A percentile compares a stretch with the other conserved stretches of the same genome.
Evolutionary conservation across 1,284 basidiomycete genomes (phyloP).

Genomic region (Ustilago bromivora): DNA sequence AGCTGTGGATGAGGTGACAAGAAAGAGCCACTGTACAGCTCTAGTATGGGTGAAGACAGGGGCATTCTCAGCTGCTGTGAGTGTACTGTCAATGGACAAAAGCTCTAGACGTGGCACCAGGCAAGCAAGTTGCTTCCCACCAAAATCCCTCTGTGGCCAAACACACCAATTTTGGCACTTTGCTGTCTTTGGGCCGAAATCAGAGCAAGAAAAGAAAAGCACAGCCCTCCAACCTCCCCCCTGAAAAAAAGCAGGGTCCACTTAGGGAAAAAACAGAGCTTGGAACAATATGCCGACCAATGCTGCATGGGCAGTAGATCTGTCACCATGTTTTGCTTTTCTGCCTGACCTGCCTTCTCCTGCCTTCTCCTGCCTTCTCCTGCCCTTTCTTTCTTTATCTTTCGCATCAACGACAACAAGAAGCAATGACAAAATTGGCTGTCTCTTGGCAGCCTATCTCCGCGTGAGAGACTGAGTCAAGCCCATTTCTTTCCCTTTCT

Average conservation of each 20-base stretch:
- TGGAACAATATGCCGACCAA: slow-evolving; percentile 20
- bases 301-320: slow-evolving; percentile 1
- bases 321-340: slow-evolving; percentile 7
- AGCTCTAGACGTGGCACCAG: background rate
- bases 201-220: background rate
- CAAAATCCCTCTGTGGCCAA: slow-evolving; percentile 22
- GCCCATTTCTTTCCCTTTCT: slow-evolving; percentile 8
- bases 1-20: no score
- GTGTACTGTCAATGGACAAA: background rate
- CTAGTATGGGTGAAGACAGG: background rate
- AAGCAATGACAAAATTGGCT: slow-evolving; percentile 27
- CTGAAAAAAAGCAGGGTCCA: slow-evolving; percentile 29
- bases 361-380: background rate
- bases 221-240: background rate
- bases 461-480: background rate
- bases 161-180: slow-evolving; percentile 23
- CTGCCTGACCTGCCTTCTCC: background rate
- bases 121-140: background rate
- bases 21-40: background rate
- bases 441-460: slow-evolving; percentile 15
- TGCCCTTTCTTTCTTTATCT: background rate
- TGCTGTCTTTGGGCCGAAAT: slow-evolving; percentile 8
- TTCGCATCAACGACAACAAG: background rate
- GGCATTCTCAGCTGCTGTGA: background rate
- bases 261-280: background rate